Evolutionary conservation across 2,329 filamentous ascomycete genomes (phyloP).

Genomic region (Apiospora saccharicola): DNA sequence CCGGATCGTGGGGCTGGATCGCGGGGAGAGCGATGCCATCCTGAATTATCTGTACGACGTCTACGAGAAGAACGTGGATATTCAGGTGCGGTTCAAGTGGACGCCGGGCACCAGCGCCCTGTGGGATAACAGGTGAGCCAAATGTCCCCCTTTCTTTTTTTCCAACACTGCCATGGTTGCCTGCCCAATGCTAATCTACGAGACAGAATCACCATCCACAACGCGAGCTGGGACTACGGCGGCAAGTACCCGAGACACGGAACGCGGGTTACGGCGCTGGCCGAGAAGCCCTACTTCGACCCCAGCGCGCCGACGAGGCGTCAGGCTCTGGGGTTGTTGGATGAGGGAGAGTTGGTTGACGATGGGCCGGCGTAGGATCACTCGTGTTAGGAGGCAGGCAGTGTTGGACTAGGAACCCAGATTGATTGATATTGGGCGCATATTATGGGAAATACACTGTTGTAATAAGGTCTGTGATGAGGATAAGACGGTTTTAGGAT

Average conservation of each 20-base stretch:
- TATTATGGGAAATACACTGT: background rate
- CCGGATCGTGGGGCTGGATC: slow-evolving; percentile 73
- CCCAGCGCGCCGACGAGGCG: slow-evolving; percentile 69
- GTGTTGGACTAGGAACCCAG: background rate
- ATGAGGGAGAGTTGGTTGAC: slow-evolving; percentile 55
- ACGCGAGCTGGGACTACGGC: slow-evolving; percentile 77
- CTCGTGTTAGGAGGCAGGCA: background rate
- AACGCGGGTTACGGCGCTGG: slow-evolving; percentile 73
- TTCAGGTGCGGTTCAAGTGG: slow-evolving; percentile 77
- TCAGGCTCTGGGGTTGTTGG: slow-evolving; percentile 70
- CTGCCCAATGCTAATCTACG: slow-evolving; percentile 22
- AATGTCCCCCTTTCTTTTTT: slow-evolving; percentile 5
- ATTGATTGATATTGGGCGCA: background rate
- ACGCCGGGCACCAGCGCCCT: slow-evolving; percentile 70
- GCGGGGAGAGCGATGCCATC: slow-evolving; percentile 72
- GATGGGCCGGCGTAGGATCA: slow-evolving; percentile 34
- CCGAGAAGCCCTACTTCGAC: slow-evolving; percentile 75
- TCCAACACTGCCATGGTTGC: too few relatives aligned
- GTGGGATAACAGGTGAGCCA: slow-evolving; percentile 71
- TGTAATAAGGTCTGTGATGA: background rate
- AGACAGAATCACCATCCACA: slow-evolving; percentile 73
- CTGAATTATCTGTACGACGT: slow-evolving; percentile 72
- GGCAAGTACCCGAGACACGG: slow-evolving; percentile 73
- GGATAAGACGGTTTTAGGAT: background rate
- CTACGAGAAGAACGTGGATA: slow-evolving; percentile 74